These are phyloP conservation scores for Mycena citricolor DNA, from an alignment of 1,284 basidiomycete species.

Conservation along the genomic window DNA sequence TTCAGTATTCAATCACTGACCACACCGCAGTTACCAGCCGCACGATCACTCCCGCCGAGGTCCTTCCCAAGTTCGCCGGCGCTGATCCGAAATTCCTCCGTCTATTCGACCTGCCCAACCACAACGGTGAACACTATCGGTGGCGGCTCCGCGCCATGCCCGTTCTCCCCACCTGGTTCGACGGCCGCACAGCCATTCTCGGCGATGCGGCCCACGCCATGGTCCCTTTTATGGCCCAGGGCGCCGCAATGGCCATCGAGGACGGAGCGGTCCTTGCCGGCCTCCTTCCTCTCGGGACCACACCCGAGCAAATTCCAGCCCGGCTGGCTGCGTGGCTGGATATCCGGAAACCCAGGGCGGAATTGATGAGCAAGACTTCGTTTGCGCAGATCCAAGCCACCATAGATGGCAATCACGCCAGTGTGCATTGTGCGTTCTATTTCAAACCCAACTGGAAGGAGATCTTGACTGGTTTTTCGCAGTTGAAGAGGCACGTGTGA, in stretches of 20 bases:
- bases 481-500: too few relatives aligned
- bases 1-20: too few relatives aligned
- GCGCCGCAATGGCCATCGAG: slow-evolving; percentile 18
- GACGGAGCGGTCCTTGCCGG: slow-evolving; percentile 13
- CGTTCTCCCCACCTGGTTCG: slow-evolving; percentile 11
- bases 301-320: slow-evolving; percentile 13
- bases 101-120: slow-evolving; percentile 2
- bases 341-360: slow-evolving; percentile 16
- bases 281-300: slow-evolving; percentile 15
- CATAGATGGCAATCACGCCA: too few relatives aligned
- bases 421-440: too few relatives aligned
- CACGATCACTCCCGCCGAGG: slow-evolving; percentile 1
- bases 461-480: too few relatives aligned
- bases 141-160: slow-evolving; percentile 18
- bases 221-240: slow-evolving; percentile 8
- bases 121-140: slow-evolving; percentile 6
- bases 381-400: slow-evolving; percentile 7
- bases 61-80: slow-evolving; percentile 1
- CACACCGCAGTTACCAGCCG: slow-evolving; percentile 1
- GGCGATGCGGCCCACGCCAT: slow-evolving; percentile 18
- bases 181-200: slow-evolving; percentile 11
- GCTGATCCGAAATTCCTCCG: slow-evolving; percentile 14
- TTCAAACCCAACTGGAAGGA: too few relatives aligned
- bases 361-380: slow-evolving; percentile 11
- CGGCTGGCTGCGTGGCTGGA: slow-evolving; percentile 13